Base-by-base conservation (phyloP, 352 stramenopile genomes). In the Blastocystis sp. region DNA sequence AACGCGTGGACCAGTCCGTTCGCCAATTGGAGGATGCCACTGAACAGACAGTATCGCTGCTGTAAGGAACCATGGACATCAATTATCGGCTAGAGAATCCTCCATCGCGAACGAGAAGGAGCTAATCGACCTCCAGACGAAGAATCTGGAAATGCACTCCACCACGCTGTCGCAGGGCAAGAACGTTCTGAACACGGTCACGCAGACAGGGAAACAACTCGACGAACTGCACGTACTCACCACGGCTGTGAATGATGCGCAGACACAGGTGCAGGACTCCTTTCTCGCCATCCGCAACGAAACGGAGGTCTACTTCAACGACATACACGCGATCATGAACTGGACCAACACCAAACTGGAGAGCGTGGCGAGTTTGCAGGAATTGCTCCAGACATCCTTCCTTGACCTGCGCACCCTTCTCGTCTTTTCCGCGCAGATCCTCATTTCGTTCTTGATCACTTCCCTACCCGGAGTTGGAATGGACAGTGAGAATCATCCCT, bases 301-400 rank as follows among this genome's bases (percentile, higher is more conserved):
- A 19, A 69, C 74, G 2, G 74, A 84, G 7, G 34, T 7, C 4
- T 84, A 48, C 45, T 48, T 69, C 34, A 11, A 66, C 14, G 45
- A 62, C 23, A 48, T 69, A 9, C 74, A 64, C 40, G 40, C n/a
- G 21, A 48, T 69, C 21, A 21, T 84, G 14, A 34, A 43, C 34
- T 84, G 74, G 74, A 67, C n/a, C 10, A 67, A 64, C 61, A 4
- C 65, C 2, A 84, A 84, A 28, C 38, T 84, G 14, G 74, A 66
- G 0, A 52, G 28, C 5, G 19, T 84, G 14, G 38, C 45, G 2
- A n/a, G 21, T 23, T 28, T 84, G 17, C 74, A 84, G 11, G 38
- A 62, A 14, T 28, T 41, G 21, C 43, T 84, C 5, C 53, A 64
- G 23, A 23, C 56, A 0, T 84, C 74, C 4, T 28, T 84, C 19